Evolutionary conservation across 2,329 filamentous ascomycete genomes (phyloP).

Genomic region (Leptodontidium sp.): DNA sequence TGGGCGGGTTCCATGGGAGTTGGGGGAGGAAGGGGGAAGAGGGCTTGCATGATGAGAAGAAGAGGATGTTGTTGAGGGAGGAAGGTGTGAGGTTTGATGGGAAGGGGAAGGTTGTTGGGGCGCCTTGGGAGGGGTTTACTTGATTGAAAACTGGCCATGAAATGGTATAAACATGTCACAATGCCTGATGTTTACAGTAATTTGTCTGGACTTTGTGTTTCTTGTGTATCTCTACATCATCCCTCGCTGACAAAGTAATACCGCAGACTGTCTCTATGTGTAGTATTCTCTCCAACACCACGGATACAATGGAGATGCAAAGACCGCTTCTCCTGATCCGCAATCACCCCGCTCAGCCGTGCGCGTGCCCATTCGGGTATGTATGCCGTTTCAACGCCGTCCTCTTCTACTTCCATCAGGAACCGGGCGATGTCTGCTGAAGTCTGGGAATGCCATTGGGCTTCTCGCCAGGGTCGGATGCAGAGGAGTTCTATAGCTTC

Average conservation of each 20-base stretch:
- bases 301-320: slow-evolving; percentile 29
- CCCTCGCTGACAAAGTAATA: not conserved
- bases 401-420: slow-evolving; percentile 41
- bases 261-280: not conserved
- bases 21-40: slow-evolving; percentile 69
- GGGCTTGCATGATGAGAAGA: slow-evolving; percentile 70
- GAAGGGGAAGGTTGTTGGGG: slow-evolving; percentile 65
- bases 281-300: slow-evolving; percentile 24
- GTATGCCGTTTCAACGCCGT: slow-evolving; percentile 34
- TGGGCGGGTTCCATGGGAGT: slow-evolving; percentile 76
- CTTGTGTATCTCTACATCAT: not conserved
- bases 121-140: slow-evolving; percentile 38
- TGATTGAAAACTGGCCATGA: slow-evolving; percentile 12
- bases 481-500: slow-evolving; percentile 36
- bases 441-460: slow-evolving; percentile 30
- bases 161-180: too few species aligned
- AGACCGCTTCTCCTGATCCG: slow-evolving; percentile 25
- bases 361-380: slow-evolving; percentile 38
- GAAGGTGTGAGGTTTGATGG: slow-evolving; percentile 73
- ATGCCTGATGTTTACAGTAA: too few species aligned
- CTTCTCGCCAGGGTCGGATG: slow-evolving; percentile 34
- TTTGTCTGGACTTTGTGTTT: not conserved
- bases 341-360: slow-evolving; percentile 28
- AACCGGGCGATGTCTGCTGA: slow-evolving; percentile 35
- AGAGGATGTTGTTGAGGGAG: slow-evolving; percentile 59